These are phyloP conservation scores for Gyromitra esculenta DNA, from an alignment of 2,329 filamentous ascomycete species.

Conservation along the genomic window DNA sequence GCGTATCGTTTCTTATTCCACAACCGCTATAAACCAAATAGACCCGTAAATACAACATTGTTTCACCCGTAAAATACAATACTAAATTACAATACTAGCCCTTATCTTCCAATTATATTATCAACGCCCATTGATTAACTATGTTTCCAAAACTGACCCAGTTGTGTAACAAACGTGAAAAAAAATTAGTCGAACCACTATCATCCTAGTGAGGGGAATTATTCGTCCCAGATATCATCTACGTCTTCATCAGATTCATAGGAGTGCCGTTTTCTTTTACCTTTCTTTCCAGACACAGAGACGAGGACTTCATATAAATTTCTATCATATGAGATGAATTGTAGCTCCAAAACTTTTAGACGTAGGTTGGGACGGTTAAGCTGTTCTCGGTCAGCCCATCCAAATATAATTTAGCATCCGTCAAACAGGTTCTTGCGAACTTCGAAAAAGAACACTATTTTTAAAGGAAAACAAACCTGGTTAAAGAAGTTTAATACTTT, in stretches of 20 bases:
- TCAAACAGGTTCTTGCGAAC: no score
- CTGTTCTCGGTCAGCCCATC: conserved; percentile 13
- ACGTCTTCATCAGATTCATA: not conserved
- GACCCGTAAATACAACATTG: not conserved
- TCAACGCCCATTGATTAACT: not conserved
- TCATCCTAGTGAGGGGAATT: not conserved
- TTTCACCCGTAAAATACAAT: not conserved
- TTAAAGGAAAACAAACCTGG: conserved; percentile 9
- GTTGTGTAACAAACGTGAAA: not conserved
- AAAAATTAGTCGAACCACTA: not conserved
- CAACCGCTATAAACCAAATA: not conserved
- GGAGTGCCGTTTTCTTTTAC: conserved; percentile 11
- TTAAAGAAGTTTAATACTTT: conserved; percentile 38
- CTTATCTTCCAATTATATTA: not conserved
- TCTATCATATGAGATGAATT: conserved; percentile 35
- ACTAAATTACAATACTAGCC: not conserved
- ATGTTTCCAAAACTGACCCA: not conserved
- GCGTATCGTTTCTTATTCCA: not conserved
- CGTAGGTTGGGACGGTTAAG: conserved; percentile 28
- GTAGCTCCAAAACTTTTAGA: conserved; percentile 25
- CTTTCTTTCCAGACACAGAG: not conserved
- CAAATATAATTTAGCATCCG: not conserved
- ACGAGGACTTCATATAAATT: conserved; percentile 27
- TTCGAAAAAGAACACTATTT: not conserved
- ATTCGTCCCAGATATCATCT: conserved; percentile 3